Conservation (phyloP, 2,329 filamentous ascomycete genomes). For the Beauveria medogensis region DNA sequence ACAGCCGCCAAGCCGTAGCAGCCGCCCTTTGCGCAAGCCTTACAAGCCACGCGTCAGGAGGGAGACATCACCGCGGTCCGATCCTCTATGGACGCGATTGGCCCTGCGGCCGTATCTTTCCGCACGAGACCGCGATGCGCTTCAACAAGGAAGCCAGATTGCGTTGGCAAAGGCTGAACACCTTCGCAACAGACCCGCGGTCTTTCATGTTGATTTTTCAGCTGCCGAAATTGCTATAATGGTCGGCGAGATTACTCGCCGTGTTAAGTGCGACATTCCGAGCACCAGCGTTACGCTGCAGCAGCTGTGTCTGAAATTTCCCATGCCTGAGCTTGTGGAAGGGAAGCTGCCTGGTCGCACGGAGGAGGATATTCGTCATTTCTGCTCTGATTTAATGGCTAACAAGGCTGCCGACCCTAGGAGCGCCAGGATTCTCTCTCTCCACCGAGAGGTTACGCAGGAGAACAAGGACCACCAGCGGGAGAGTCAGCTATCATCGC, state of each 20-base stretch:
- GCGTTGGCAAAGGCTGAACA: neutral
- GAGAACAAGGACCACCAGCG: neutral
- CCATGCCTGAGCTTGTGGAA: conserved; percentile 19
- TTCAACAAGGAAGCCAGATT: neutral
- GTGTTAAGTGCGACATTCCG: conserved; percentile 10
- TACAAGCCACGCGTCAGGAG: conserved; percentile 1
- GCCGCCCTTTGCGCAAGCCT: neutral
- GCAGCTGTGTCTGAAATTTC: conserved; percentile 14
- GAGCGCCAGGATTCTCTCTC: conserved; percentile 19
- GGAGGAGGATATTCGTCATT: conserved; percentile 22
- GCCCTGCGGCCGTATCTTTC: neutral
- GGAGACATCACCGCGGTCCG: neutral
- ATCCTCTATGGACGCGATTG: neutral
- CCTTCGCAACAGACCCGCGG: neutral
- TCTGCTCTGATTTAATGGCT: conserved; percentile 24
- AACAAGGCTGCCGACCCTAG: conserved; percentile 13
- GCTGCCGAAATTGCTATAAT: conserved; percentile 27
- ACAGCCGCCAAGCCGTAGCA: neutral
- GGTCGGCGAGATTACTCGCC: conserved; percentile 15
- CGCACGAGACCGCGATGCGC: neutral
- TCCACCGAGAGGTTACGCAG: conserved; percentile 13
- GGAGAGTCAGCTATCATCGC: conserved; percentile 24
- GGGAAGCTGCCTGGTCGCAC: conserved; percentile 18
- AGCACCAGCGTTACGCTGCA: conserved; percentile 14
- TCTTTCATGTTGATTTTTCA: conserved; percentile 41